Evolutionary conservation across 495 filamentous ascomycete genomes (phyloP).

Genomic region (Penicillium simplicissimum): DNA sequence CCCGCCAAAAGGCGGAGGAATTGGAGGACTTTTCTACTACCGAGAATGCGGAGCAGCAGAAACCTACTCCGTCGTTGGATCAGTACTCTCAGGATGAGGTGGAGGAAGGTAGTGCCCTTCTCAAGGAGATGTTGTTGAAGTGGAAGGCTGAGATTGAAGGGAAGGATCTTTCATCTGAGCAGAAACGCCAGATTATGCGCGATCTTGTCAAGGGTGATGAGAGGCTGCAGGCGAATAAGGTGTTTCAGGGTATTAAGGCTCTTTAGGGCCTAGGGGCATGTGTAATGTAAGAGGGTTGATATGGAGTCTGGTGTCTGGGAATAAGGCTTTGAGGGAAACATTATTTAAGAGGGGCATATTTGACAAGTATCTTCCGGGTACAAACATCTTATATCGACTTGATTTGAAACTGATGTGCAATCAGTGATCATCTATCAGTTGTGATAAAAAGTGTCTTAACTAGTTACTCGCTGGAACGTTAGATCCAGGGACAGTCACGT

Average conservation of each 20-base stretch:
- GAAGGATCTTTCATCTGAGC: conserved; percentile 63
- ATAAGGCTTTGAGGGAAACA: conserved; percentile 1
- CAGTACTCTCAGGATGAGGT: conserved; percentile 80
- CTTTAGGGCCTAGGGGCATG: conserved; percentile 56
- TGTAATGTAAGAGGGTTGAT: not conserved
- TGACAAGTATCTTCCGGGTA: not conserved
- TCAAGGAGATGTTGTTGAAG: conserved; percentile 80
- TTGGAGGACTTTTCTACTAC: conserved; percentile 88
- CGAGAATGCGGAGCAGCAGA: conserved; percentile 60
- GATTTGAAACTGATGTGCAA: not conserved
- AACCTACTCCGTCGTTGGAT: conserved; percentile 40
- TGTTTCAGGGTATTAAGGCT: conserved; percentile 84
- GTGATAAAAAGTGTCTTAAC: too few species aligned
- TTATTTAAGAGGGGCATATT: not conserved
- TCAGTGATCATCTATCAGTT: too few species aligned
- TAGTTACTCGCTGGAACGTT: not conserved
- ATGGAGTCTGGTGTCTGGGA: conserved; percentile 21
- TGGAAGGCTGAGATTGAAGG: conserved; percentile 86
- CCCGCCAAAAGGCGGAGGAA: conserved; percentile 96
- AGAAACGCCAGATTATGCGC: conserved; percentile 77
- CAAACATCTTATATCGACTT: not conserved
- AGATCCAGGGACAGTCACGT: conserved; percentile 25
- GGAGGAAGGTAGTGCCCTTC: conserved; percentile 80
- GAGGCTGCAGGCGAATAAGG: conserved; percentile 76
- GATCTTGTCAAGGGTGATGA: conserved; percentile 73